Conservation (phyloP, 805 yeast genomes). For the Candida stauntonica region DNA sequence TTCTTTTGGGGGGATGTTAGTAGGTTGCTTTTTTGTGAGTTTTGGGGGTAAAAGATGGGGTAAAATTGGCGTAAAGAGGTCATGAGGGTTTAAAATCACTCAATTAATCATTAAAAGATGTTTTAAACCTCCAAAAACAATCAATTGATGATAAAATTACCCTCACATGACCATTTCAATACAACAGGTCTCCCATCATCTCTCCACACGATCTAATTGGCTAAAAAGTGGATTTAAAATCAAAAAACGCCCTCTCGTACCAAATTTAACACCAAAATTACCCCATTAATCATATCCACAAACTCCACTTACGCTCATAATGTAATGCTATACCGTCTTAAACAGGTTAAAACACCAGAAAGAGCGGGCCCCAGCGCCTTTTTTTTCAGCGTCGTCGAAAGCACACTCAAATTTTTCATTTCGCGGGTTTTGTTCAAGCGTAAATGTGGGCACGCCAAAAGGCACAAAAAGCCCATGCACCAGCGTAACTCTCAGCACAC, state of each 20-base stretch:
- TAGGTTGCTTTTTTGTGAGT: neutral
- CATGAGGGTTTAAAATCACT: too few species aligned
- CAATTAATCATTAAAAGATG: too few species aligned
- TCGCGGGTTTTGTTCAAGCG: slow-evolving; percentile 4
- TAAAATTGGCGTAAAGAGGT: neutral
- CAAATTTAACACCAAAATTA: too few species aligned
- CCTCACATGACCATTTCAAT: too few species aligned
- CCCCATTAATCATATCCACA: too few species aligned
- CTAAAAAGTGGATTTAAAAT: too few species aligned
- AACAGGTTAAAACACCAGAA: neutral
- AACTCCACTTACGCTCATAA: slow-evolving; percentile 19
- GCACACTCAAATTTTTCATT: slow-evolving; percentile 14
- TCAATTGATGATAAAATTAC: too few species aligned
- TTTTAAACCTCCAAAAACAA: too few species aligned
- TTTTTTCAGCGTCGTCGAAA: slow-evolving; percentile 23
- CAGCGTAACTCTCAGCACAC: slow-evolving; percentile 14
- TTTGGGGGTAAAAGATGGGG: neutral
- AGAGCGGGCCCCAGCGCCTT: neutral
- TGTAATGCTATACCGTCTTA: slow-evolving; percentile 6
- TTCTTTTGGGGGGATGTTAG: slow-evolving; percentile 40
- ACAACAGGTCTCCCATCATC: too few species aligned
- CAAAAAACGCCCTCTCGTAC: too few species aligned
- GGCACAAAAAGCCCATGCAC: too few species aligned
- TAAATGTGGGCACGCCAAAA: slow-evolving; percentile 17
- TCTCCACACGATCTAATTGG: too few species aligned